A percentile compares a stretch with the other conserved stretches of the same genome.
phyloP scores from a whole-genome alignment of 352 stramenopile genomes.

The Globisporangium middletonii region DNA sequence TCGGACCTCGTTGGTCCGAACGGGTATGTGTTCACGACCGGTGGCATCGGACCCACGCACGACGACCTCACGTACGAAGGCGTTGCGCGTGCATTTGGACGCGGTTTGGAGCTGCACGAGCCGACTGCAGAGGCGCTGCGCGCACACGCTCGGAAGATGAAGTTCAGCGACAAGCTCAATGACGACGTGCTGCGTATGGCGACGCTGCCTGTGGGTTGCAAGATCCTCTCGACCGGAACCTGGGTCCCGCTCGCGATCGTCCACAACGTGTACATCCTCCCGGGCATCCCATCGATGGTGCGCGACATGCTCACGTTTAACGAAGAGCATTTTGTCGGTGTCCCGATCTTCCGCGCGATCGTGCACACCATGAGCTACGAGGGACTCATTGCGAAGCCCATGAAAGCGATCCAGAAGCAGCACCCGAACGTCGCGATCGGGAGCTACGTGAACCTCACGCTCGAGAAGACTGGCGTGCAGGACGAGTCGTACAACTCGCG shows the following conservation, averaged over 20 bases:
- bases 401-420: constrained; percentile 61
- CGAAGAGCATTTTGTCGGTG: constrained; percentile 69
- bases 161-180: constrained; percentile 36
- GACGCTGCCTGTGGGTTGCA: constrained; percentile 49
- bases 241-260: constrained; percentile 77
- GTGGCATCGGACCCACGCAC: constrained; percentile 81
- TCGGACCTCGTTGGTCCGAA: constrained; percentile 62
- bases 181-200: constrained; percentile 72
- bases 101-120: constrained; percentile 59
- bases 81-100: constrained; percentile 68
- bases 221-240: constrained; percentile 40
- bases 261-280: constrained; percentile 84
- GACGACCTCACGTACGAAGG: constrained; percentile 87
- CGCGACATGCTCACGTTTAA: constrained; percentile 78
- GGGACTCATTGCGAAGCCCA: constrained; percentile 51
- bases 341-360: constrained; percentile 69
- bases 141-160: constrained; percentile 29
- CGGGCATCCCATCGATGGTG: constrained; percentile 77
- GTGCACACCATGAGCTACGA: constrained; percentile 68
- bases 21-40: constrained; percentile 85
- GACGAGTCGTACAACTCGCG: constrained; percentile 68
- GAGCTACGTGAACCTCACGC: constrained; percentile 80
- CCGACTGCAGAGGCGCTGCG: constrained; percentile 49
- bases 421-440: constrained; percentile 69
- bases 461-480: constrained; percentile 41